A percentile compares a stretch with the other conserved stretches of the same genome.
Conservation (phyloP, 2,329 filamentous ascomycete genomes). For the Cladosporium sp. region DNA sequence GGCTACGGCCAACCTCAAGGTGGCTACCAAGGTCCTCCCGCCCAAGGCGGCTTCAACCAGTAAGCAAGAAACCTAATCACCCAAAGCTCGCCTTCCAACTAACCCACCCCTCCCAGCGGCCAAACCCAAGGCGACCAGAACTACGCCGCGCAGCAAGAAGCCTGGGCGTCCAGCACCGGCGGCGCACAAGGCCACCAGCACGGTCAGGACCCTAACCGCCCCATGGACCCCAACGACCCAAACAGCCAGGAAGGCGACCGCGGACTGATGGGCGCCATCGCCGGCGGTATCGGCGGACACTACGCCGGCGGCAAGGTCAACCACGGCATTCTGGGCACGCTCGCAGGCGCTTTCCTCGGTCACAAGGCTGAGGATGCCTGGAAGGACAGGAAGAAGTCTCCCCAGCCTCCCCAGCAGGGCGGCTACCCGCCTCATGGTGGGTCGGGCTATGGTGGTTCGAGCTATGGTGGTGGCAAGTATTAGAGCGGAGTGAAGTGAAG, state of each 20-base stretch:
- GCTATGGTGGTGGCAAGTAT: constrained; percentile 7
- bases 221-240: constrained; percentile 33
- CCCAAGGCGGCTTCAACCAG: constrained; percentile 25
- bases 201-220: constrained; percentile 35
- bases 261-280: constrained; percentile 53
- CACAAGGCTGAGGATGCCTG: constrained; percentile 52
- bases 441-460: constrained; percentile 1
- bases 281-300: constrained; percentile 54
- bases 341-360: constrained; percentile 55
- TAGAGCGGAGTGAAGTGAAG: constrained; percentile 1
- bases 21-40: constrained; percentile 19
- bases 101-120: constrained; percentile 11
- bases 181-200: constrained; percentile 34
- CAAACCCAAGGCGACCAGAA: constrained; percentile 25
- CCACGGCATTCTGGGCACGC: constrained; percentile 54
- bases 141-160: constrained; percentile 12
- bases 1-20: constrained; percentile 15
- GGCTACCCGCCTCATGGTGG: neutral
- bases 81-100: neutral
- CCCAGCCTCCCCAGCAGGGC: constrained; percentile 13
- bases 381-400: constrained; percentile 39
- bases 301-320: constrained; percentile 54
- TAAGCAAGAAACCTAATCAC: neutral
- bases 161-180: constrained; percentile 26
- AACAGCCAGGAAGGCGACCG: constrained; percentile 51